phyloP scores from a whole-genome alignment of 495 filamentous ascomycete genomes.

The Parachaetomium inaequale region DNA sequence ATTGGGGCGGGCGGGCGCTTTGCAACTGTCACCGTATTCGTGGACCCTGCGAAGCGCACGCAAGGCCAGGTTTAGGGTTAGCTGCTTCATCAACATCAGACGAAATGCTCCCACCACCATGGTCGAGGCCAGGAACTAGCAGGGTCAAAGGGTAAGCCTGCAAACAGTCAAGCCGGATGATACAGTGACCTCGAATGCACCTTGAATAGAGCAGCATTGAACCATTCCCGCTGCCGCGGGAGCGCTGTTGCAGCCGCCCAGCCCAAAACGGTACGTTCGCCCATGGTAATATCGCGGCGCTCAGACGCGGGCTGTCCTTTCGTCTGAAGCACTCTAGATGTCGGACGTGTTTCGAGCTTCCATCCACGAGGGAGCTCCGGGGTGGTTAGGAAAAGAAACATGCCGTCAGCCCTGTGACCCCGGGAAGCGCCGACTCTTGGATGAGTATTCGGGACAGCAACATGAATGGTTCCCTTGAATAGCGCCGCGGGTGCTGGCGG shows the following conservation, averaged over 20 bases:
- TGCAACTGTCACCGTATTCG: too few relatives aligned
- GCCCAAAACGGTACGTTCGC: not conserved
- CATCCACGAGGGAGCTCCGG: not conserved
- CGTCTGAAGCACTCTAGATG: slow-evolving; percentile 12
- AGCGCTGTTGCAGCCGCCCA: not conserved
- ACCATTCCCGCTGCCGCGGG: too few relatives aligned
- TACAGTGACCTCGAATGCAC: not conserved
- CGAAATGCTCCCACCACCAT: not conserved
- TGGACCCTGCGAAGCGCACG: not conserved
- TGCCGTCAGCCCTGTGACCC: not conserved
- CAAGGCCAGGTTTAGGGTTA: not conserved
- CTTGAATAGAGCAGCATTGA: not conserved
- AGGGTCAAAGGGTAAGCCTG: not conserved
- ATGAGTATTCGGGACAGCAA: not conserved
- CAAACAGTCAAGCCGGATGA: not conserved
- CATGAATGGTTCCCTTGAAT: not conserved
- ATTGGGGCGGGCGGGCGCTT: too few relatives aligned
- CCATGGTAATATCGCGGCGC: not conserved
- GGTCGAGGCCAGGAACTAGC: not conserved
- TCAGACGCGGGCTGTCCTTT: not conserved
- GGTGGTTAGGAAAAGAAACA: too few relatives aligned
- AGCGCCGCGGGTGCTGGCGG: too few relatives aligned
- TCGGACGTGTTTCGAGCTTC: slow-evolving; percentile 8
- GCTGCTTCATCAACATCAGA: slow-evolving; percentile 2
- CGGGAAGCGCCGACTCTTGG: not conserved